Conservation (phyloP, 2,329 filamentous ascomycete species). For the Daldinia sp. region DNA sequence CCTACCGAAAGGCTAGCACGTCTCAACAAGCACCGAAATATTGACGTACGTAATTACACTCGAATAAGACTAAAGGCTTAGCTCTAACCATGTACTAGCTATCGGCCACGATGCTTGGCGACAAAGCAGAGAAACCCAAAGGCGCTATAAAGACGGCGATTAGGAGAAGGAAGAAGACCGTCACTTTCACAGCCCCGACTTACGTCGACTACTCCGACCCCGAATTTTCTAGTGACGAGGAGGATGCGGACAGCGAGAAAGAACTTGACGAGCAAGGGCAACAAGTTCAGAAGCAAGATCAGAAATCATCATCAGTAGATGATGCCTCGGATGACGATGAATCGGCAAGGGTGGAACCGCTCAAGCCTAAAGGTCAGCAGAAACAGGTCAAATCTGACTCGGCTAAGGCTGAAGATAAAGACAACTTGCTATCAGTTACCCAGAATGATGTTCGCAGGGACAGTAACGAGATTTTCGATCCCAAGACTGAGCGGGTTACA, state of each 20-base stretch:
- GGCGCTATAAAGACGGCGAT: slow-evolving; percentile 87
- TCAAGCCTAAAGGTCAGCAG: slow-evolving; percentile 60
- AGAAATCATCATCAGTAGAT: slow-evolving; percentile 48
- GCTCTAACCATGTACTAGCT: slow-evolving; percentile 59
- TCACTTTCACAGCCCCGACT: slow-evolving; percentile 85
- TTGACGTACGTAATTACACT: slow-evolving; percentile 77
- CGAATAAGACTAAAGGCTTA: background rate
- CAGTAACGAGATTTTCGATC: slow-evolving; percentile 76
- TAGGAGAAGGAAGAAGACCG: slow-evolving; percentile 85
- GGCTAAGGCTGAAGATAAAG: slow-evolving; percentile 54
- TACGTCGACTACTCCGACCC: slow-evolving; percentile 90
- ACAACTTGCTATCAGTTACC: slow-evolving; percentile 43
- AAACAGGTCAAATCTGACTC: slow-evolving; percentile 57
- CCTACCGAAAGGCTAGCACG: slow-evolving; percentile 93
- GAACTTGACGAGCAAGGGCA: slow-evolving; percentile 52
- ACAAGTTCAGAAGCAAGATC: slow-evolving; percentile 49
- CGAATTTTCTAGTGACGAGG: slow-evolving; percentile 86
- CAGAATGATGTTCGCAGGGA: slow-evolving; percentile 55
- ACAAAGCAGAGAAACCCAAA: slow-evolving; percentile 80
- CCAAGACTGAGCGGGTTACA: slow-evolving; percentile 70
- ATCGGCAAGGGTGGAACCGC: slow-evolving; percentile 66
- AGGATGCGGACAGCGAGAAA: slow-evolving; percentile 65
- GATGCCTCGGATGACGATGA: slow-evolving; percentile 60
- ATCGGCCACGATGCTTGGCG: slow-evolving; percentile 72
- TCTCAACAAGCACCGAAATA: slow-evolving; percentile 97